A percentile compares a stretch with the other conserved stretches of the same genome.
Conservation (phyloP, 2,329 filamentous ascomycete species). For the Fusarium sp. region DNA sequence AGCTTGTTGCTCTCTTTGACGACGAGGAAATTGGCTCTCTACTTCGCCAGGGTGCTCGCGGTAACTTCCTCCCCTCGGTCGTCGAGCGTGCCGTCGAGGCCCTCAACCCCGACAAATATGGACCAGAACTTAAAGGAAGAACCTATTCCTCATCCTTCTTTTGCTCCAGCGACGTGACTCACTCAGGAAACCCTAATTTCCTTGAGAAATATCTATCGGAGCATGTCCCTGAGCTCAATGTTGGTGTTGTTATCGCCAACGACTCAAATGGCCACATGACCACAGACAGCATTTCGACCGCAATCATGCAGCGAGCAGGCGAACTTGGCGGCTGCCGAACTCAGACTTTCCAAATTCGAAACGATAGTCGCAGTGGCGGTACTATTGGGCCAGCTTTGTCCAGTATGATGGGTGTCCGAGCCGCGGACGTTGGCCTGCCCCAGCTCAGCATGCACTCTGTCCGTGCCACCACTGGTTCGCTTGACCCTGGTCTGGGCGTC, state of each 20-base stretch:
- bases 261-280: slow-evolving; percentile 97
- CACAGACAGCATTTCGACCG: slow-evolving; percentile 86
- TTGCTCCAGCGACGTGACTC: slow-evolving; percentile 90
- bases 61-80: slow-evolving; percentile 86
- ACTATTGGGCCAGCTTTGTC: slow-evolving; percentile 95
- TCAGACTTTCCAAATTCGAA: slow-evolving; percentile 94
- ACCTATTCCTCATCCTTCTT: slow-evolving; percentile 89
- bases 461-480: slow-evolving; percentile 84
- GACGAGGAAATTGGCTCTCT: slow-evolving; percentile 96
- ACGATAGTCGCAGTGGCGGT: slow-evolving; percentile 88
- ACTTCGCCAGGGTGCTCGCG: slow-evolving; percentile 87
- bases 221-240: slow-evolving; percentile 89
- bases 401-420: slow-evolving; percentile 80
- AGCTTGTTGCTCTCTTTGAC: slow-evolving; percentile 94
- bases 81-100: slow-evolving; percentile 85
- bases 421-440: slow-evolving; percentile 88
- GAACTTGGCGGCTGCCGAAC: slow-evolving; percentile 77
- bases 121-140: slow-evolving; percentile 75
- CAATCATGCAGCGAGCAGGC: slow-evolving; percentile 82
- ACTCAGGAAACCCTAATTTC: slow-evolving; percentile 97
- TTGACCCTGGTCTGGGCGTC: slow-evolving; percentile 89
- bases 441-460: slow-evolving; percentile 96
- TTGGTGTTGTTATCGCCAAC: slow-evolving; percentile 82
- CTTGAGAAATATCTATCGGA: slow-evolving; percentile 82
- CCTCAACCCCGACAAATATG: slow-evolving; percentile 65